phyloP scores from a whole-genome alignment of 2,329 filamentous ascomycete genomes.

The Colletotrichum incanum region DNA sequence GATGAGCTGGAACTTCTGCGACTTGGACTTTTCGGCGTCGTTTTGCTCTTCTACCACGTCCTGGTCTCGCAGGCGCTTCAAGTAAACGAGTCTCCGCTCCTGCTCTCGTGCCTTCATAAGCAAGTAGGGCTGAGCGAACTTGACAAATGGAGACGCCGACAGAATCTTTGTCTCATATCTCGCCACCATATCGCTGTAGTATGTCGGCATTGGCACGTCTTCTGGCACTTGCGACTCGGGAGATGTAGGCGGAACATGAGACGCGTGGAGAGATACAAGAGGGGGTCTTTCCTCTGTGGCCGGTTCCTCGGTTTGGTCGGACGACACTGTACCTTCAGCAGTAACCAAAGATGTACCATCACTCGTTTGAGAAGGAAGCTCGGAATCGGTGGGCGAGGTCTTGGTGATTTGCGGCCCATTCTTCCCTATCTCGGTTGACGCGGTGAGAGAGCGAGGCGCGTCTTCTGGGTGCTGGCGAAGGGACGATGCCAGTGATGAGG shows the following conservation, averaged over 20 bases:
- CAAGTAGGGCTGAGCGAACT: conserved; percentile 93
- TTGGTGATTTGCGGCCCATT: conserved; percentile 52
- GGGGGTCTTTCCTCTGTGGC: conserved; percentile 48
- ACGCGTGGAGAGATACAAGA: conserved; percentile 58
- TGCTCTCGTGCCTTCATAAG: conserved; percentile 93
- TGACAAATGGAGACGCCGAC: conserved; percentile 96
- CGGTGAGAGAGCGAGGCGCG: conserved; percentile 54
- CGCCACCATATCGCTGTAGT: conserved; percentile 94
- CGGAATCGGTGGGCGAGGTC: conserved; percentile 54
- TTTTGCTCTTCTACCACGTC: conserved; percentile 71
- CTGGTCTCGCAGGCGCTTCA: conserved; percentile 87
- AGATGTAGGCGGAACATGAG: conserved; percentile 57
- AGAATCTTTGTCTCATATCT: conserved; percentile 94
- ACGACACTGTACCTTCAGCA: conserved; percentile 49
- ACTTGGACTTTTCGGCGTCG: conserved; percentile 74
- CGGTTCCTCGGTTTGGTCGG: conserved; percentile 47
- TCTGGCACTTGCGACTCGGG: conserved; percentile 77
- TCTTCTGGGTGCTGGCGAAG: conserved; percentile 56
- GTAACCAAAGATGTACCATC: conserved; percentile 36
- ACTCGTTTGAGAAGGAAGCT: conserved; percentile 46
- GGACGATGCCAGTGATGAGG: conserved; percentile 39
- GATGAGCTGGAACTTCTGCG: conserved; percentile 89
- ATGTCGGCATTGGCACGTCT: conserved; percentile 88
- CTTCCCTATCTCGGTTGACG: conserved; percentile 46
- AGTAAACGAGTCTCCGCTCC: conserved; percentile 85